phyloP scores from a whole-genome alignment of 306 rosid species.

The Purshia tridentata region DNA sequence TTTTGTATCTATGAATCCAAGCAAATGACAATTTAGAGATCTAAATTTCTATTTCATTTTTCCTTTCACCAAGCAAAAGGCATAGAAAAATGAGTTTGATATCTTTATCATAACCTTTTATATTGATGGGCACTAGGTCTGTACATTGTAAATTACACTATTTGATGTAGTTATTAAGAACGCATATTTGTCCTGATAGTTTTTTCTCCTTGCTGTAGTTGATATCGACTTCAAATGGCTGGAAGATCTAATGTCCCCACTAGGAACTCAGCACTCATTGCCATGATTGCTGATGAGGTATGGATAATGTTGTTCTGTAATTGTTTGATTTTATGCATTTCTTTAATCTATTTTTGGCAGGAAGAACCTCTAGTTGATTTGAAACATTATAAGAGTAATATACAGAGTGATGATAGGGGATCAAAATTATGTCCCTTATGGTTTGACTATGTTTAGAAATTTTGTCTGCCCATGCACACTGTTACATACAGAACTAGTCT shows the following conservation, averaged over 20 bases:
- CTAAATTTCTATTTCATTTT: neutral
- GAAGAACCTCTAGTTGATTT: neutral
- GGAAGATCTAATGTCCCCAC: constrained; percentile 57
- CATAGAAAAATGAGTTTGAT: neutral
- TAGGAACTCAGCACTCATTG: constrained; percentile 65
- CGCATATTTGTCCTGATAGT: neutral
- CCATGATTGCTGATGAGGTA: constrained; percentile 98
- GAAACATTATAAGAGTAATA: constrained; percentile 3
- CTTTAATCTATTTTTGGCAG: neutral
- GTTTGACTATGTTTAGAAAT: neutral
- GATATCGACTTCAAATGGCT: constrained; percentile 47
- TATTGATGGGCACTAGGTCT: neutral
- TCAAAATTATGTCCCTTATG: neutral
- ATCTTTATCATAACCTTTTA: too few relatives aligned
- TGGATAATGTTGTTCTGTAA: constrained; percentile 12
- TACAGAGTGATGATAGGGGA: neutral
- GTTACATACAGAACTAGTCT: neutral
- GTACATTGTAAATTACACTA: neutral
- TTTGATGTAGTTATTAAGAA: neutral
- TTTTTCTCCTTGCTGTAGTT: constrained; percentile 13
- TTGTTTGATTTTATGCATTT: neutral
- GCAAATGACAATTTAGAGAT: neutral
- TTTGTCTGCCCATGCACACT: neutral
- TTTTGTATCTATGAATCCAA: neutral
- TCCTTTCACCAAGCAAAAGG: neutral